Percentiles rank a stretch among this genome's conserved stretches.
These are phyloP conservation scores for Trichoderma asperelloides DNA, from an alignment of 495 filamentous ascomycete genomes.

Conservation along the genomic window DNA sequence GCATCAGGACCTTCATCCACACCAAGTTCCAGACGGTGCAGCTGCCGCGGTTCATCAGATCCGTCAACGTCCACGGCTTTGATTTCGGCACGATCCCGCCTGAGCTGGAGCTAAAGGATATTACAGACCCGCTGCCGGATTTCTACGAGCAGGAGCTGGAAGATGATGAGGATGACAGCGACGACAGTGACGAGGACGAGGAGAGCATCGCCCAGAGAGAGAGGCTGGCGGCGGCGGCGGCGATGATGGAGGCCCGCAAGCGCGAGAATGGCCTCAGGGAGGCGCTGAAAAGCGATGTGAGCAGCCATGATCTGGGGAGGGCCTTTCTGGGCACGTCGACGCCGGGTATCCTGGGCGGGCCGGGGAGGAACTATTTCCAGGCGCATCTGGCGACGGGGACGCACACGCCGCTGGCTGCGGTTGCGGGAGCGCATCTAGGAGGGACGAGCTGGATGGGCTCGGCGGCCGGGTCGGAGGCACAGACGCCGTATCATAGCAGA, in stretches of 20 bases:
- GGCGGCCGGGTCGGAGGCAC: slow-evolving; percentile 15
- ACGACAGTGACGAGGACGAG: slow-evolving; percentile 28
- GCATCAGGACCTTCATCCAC: slow-evolving; percentile 89
- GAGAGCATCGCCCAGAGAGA: slow-evolving; percentile 27
- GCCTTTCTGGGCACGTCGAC: slow-evolving; percentile 61
- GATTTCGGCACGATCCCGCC: slow-evolving; percentile 80
- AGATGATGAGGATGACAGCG: slow-evolving; percentile 23
- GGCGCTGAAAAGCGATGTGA: slow-evolving; percentile 3
- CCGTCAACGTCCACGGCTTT: slow-evolving; percentile 88
- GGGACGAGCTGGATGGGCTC: slow-evolving; percentile 20
- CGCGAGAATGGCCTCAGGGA: not conserved
- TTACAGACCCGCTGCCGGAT: slow-evolving; percentile 88
- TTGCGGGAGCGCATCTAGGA: slow-evolving; percentile 53
- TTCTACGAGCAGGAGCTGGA: slow-evolving; percentile 86
- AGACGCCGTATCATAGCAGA: slow-evolving; percentile 25
- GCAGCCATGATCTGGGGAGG: slow-evolving; percentile 44
- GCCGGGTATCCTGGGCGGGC: slow-evolving; percentile 74
- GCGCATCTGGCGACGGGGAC: slow-evolving; percentile 70
- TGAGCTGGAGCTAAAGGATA: slow-evolving; percentile 85
- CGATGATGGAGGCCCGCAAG: slow-evolving; percentile 12
- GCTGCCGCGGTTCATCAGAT: slow-evolving; percentile 91
- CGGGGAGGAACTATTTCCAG: slow-evolving; percentile 86
- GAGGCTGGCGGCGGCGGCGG: slow-evolving; percentile 17
- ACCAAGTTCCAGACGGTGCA: slow-evolving; percentile 86
- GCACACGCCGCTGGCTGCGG: slow-evolving; percentile 78